Conservation (phyloP, 495 filamentous ascomycete species). For the Terfezia boudieri region DNA sequence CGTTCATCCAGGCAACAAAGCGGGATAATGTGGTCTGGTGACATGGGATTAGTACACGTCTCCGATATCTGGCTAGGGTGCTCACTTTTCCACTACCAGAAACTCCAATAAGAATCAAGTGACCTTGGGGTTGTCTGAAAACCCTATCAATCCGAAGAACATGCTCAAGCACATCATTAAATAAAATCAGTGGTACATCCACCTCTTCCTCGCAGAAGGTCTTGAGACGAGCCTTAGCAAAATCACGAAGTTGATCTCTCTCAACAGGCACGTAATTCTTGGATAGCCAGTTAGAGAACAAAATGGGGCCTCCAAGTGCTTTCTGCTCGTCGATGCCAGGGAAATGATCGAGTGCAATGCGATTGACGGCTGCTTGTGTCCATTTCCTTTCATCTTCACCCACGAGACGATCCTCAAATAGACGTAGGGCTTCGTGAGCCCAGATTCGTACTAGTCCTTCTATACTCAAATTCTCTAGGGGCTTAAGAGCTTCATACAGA, state of each 20-base stretch:
- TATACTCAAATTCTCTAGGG: conserved; percentile 62
- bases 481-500: conserved; percentile 86
- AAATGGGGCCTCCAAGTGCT: conserved; percentile 77
- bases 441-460: conserved; percentile 93
- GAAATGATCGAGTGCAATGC: conserved; percentile 79
- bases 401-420: conserved; percentile 93
- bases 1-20: conserved; percentile 99
- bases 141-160: conserved; percentile 95
- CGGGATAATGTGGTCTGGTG: conserved; percentile 65
- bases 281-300: conserved; percentile 99
- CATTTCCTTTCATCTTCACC: conserved; percentile 84
- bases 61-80: not conserved
- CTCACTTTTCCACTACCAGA: conserved; percentile 73
- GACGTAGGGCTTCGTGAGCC: conserved; percentile 86
- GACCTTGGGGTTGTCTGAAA: conserved; percentile 93
- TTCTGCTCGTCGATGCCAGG: conserved; percentile 72
- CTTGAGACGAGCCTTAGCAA: conserved; percentile 87
- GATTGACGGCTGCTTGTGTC: conserved; percentile 65
- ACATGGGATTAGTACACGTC: conserved; percentile 5
- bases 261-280: conserved; percentile 96
- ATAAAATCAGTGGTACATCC: conserved; percentile 87
- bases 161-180: conserved; percentile 96
- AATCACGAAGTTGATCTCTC: conserved; percentile 78
- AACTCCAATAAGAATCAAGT: conserved; percentile 93
- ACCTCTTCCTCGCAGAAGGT: conserved; percentile 99